phyloP scores from a whole-genome alignment of 768 basidiomycete species.

The Suillus lakei region DNA sequence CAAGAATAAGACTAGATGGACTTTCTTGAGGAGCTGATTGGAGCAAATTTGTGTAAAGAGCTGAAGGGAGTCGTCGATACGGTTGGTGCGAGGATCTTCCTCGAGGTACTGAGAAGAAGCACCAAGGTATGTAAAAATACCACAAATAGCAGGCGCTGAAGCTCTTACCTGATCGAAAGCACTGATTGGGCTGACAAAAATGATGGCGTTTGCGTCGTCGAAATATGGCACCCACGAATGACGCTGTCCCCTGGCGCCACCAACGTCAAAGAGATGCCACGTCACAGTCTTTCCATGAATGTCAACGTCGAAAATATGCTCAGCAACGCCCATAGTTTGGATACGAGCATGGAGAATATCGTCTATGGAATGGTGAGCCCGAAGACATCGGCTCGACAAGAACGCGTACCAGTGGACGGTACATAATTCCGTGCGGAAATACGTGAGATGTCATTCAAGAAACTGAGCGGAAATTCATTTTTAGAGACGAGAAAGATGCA shows the following conservation, averaged over 20 bases:
- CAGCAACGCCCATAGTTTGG: slow-evolving; percentile 88
- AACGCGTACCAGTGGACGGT: slow-evolving; percentile 68
- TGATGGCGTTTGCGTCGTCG: slow-evolving; percentile 78
- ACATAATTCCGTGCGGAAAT: slow-evolving; percentile 72
- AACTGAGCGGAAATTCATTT: slow-evolving; percentile 47
- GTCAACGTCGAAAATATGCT: slow-evolving; percentile 82
- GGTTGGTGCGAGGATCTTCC: slow-evolving; percentile 83
- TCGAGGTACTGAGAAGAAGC: slow-evolving; percentile 67
- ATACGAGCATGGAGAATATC: slow-evolving; percentile 90
- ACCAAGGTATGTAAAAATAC: slow-evolving; percentile 7
- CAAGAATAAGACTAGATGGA: slow-evolving; percentile 61
- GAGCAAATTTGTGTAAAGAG: slow-evolving; percentile 86
- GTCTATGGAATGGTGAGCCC: slow-evolving; percentile 48
- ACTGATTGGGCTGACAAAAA: slow-evolving; percentile 79
- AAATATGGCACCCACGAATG: slow-evolving; percentile 75
- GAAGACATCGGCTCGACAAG: slow-evolving; percentile 30
- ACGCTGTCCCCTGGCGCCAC: slow-evolving; percentile 72
- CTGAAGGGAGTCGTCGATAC: slow-evolving; percentile 89
- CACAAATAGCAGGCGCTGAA: not conserved
- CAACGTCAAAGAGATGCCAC: slow-evolving; percentile 76
- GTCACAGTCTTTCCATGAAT: slow-evolving; percentile 78
- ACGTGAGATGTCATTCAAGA: slow-evolving; percentile 73
- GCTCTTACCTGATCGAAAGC: slow-evolving; percentile 72
- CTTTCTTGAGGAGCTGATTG: slow-evolving; percentile 77
- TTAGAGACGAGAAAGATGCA: slow-evolving; percentile 17